Conservation (phyloP, 306 rosid genomes). For the Cicer judaicum region DNA sequence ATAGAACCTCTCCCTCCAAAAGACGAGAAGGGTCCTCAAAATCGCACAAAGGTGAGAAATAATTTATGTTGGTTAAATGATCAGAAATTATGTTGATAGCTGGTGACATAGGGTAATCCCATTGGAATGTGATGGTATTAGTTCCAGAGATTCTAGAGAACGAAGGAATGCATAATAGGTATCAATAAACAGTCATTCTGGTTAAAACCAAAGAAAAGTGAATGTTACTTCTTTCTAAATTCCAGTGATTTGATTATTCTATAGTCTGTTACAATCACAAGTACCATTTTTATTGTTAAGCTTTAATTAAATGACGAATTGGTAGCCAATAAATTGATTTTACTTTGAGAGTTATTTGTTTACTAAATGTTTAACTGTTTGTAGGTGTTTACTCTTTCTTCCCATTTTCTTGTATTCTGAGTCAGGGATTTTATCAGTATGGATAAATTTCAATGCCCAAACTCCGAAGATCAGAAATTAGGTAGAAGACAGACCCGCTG, state of each 20-base stretch:
- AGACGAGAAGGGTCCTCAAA: slow-evolving; percentile 99
- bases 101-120: slow-evolving; percentile 4
- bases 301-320: too few relatives aligned
- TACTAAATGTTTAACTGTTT: too few relatives aligned
- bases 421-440: too few relatives aligned
- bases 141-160: slow-evolving; percentile 5
- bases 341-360: too few relatives aligned
- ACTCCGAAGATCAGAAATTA: too few relatives aligned
- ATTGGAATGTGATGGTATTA: slow-evolving; percentile 8
- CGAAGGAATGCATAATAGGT: neutral
- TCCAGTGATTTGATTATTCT: neutral
- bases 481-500: too few relatives aligned
- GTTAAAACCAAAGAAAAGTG: slow-evolving; percentile 10
- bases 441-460: too few relatives aligned
- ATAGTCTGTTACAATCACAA: neutral
- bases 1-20: slow-evolving; percentile 96
- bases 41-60: slow-evolving; percentile 88
- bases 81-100: slow-evolving; percentile 24
- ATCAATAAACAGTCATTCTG: slow-evolving; percentile 19
- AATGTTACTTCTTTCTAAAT: neutral
- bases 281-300: neutral
- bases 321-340: too few relatives aligned
- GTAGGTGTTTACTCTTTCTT: too few relatives aligned
- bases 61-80: slow-evolving; percentile 19
- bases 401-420: too few relatives aligned